Evolutionary conservation across 1,284 basidiomycete genomes (phyloP).

Genomic region (Albatrellus sp.): DNA sequence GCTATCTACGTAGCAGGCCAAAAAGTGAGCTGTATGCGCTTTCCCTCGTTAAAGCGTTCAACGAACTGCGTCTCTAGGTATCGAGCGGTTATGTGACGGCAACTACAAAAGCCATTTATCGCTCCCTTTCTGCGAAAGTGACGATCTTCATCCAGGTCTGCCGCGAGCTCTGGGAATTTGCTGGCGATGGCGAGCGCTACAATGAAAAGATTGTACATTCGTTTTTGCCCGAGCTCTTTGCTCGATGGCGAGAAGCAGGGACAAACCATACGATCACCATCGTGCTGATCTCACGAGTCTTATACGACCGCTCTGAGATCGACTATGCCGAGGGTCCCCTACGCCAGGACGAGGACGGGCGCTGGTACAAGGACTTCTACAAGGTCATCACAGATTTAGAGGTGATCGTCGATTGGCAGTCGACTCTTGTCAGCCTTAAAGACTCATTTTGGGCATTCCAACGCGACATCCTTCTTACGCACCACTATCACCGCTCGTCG

Average conservation of each 20-base stretch:
- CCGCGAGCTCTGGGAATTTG: slow-evolving; percentile 93
- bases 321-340: slow-evolving; percentile 69
- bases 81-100: slow-evolving; percentile 75
- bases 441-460: slow-evolving; percentile 83
- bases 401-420: slow-evolving; percentile 77
- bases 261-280: slow-evolving; percentile 94
- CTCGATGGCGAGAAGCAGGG: slow-evolving; percentile 69
- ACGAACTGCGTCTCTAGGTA: slow-evolving; percentile 30
- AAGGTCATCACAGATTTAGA: slow-evolving; percentile 92
- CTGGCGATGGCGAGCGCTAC: slow-evolving; percentile 91
- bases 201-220: slow-evolving; percentile 94
- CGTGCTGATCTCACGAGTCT: slow-evolving; percentile 88
- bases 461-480: slow-evolving; percentile 75
- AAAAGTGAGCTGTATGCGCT: slow-evolving; percentile 28
- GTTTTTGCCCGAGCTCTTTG: slow-evolving; percentile 78
- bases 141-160: slow-evolving; percentile 95
- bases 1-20: slow-evolving; percentile 58
- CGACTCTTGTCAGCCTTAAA: slow-evolving; percentile 79
- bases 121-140: slow-evolving; percentile 84
- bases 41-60: no score
- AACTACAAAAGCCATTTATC: slow-evolving; percentile 80
- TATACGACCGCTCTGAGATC: slow-evolving; percentile 78
- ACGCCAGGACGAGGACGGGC: slow-evolving; percentile 56
- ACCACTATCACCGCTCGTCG: slow-evolving; percentile 68
- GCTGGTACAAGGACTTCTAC: slow-evolving; percentile 93